phyloP scores from a whole-genome alignment of 495 filamentous ascomycete genomes.

The Penicillium longicatenatum region DNA sequence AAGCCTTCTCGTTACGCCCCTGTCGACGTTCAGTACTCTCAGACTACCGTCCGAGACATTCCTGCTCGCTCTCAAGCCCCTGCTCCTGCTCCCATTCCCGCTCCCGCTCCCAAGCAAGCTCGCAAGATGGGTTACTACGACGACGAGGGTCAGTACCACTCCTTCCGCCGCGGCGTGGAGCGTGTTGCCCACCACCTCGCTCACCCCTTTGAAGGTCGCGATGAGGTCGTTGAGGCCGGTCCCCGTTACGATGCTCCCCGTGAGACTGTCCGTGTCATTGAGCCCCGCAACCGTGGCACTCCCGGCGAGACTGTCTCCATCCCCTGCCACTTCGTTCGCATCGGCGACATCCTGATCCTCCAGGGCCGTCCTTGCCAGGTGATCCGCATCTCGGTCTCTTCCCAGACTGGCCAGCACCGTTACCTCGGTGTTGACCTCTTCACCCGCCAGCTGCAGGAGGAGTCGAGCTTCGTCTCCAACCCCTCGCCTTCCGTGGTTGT shows the following conservation, averaged over 20 bases:
- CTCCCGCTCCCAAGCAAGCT: slow-evolving; percentile 35
- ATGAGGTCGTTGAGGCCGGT: slow-evolving; percentile 52
- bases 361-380: slow-evolving; percentile 99
- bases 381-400: slow-evolving; percentile 98
- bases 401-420: slow-evolving; percentile 97
- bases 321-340: slow-evolving; percentile 98
- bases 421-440: slow-evolving; percentile 99
- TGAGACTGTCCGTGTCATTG: slow-evolving; percentile 55
- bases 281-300: slow-evolving; percentile 50
- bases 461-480: slow-evolving; percentile 97
- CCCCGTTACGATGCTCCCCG: slow-evolving; percentile 44
- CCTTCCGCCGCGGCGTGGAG: slow-evolving; percentile 84
- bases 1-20: slow-evolving; percentile 47
- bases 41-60: slow-evolving; percentile 40
- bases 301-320: slow-evolving; percentile 90
- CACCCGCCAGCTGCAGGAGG: slow-evolving; percentile 99
- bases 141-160: slow-evolving; percentile 95
- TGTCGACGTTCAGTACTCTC: slow-evolving; percentile 35
- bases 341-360: slow-evolving; percentile 97
- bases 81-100: slow-evolving; percentile 1
- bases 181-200: slow-evolving; percentile 78
- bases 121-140: slow-evolving; percentile 98
- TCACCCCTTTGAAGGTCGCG: slow-evolving; percentile 66
- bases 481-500: slow-evolving; percentile 94
- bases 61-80: slow-evolving; percentile 22